phyloP scores from a whole-genome alignment of 2,329 filamentous ascomycete species.

The Penicillium griseofulvum region DNA sequence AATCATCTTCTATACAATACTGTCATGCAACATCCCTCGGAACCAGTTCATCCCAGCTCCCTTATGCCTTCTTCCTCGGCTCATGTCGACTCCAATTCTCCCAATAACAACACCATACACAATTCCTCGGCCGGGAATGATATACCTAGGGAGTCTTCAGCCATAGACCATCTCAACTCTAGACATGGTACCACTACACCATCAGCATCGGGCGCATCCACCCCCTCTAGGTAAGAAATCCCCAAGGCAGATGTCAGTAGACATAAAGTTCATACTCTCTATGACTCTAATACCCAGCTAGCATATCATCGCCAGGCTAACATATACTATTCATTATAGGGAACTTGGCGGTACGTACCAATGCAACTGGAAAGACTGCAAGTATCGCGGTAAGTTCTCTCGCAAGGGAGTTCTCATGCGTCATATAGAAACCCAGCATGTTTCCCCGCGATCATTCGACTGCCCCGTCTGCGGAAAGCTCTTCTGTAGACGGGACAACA shows the following conservation, averaged over 20 bases:
- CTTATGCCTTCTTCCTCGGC: not conserved
- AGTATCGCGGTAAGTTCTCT: not conserved
- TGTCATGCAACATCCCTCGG: not conserved
- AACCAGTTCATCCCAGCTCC: not conserved
- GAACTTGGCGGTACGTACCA: not conserved
- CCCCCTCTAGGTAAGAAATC: not conserved
- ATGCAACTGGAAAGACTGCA: not conserved
- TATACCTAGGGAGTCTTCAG: not conserved
- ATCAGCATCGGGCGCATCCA: not conserved
- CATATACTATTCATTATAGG: not conserved
- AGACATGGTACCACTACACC: not conserved
- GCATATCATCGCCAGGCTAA: not conserved
- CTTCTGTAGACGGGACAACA: not conserved
- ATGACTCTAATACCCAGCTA: not conserved
- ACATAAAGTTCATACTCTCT: not conserved
- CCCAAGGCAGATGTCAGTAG: not conserved
- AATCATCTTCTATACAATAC: not conserved
- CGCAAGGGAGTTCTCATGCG: not conserved
- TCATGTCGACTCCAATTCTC: not conserved
- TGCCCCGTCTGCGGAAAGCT: not conserved
- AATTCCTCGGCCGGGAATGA: not conserved
- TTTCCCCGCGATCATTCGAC: not conserved
- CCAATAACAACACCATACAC: not conserved
- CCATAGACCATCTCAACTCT: not conserved
- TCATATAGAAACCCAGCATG: constrained; percentile 3